A percentile compares a stretch with the other conserved stretches of the same genome.
Evolutionary conservation across 1,139 yeast species (phyloP).

Genomic region (Blastobotrys serpentis): DNA sequence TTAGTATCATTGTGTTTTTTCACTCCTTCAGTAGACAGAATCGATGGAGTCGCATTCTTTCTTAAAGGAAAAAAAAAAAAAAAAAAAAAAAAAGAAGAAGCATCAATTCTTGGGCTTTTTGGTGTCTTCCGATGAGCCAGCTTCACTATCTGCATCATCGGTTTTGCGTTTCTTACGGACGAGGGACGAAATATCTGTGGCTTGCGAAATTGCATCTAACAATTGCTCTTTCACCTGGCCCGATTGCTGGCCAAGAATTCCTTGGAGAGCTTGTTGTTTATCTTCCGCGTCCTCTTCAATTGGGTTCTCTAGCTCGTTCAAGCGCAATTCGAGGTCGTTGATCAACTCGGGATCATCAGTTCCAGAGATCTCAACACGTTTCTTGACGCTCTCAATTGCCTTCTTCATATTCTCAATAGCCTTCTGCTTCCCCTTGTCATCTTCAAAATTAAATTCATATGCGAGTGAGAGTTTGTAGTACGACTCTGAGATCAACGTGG

Average conservation of each 20-base stretch:
- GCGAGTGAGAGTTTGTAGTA: slow-evolving; percentile 83
- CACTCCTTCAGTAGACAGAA: too few species aligned
- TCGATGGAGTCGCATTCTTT: too few species aligned
- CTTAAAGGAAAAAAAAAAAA: too few species aligned
- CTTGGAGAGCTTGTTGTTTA: slow-evolving; percentile 59
- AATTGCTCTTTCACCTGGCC: slow-evolving; percentile 23
- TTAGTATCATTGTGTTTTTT: too few species aligned
- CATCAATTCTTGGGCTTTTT: not conserved
- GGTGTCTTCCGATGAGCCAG: not conserved
- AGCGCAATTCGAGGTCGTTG: slow-evolving; percentile 48
- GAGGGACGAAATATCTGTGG: slow-evolving; percentile 57
- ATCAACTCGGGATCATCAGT: slow-evolving; percentile 52
- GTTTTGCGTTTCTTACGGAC: slow-evolving; percentile 52
- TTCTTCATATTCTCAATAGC: slow-evolving; percentile 59
- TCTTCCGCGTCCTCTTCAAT: slow-evolving; percentile 38
- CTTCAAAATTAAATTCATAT: slow-evolving; percentile 63
- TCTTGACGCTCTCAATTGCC: slow-evolving; percentile 62
- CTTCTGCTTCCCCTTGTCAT: slow-evolving; percentile 46
- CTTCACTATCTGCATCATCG: slow-evolving; percentile 15
- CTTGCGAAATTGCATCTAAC: slow-evolving; percentile 30
- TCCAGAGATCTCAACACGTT: slow-evolving; percentile 43
- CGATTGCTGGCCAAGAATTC: slow-evolving; percentile 57
- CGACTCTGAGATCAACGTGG: slow-evolving; percentile 70
- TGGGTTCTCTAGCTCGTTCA: slow-evolving; percentile 22
- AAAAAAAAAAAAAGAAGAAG: too few species aligned